A percentile compares a stretch with the other conserved stretches of the same genome.
Conservation (phyloP, 768 basidiomycete species). For the Rhizopogon vesiculosus region DNA sequence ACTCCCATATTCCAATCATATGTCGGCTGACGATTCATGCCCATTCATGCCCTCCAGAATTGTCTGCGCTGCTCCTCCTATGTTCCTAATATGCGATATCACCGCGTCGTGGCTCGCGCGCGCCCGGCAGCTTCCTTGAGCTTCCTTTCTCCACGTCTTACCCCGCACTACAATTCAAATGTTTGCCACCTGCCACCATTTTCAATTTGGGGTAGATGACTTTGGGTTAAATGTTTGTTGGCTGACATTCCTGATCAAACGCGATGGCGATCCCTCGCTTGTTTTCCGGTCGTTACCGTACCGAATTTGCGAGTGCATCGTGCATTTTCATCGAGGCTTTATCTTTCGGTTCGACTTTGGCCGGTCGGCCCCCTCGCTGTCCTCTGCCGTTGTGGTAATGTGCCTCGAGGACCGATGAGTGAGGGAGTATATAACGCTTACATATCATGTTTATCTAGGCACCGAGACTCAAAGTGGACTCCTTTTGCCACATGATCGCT, state of each 20-base stretch:
- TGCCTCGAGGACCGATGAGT: background rate
- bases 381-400: background rate
- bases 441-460: background rate
- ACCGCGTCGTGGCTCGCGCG: conserved; percentile 7
- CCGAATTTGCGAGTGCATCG: background rate
- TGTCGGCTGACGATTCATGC: conserved; percentile 7
- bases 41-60: background rate
- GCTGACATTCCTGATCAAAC: background rate
- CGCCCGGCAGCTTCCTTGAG: background rate
- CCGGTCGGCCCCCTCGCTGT: background rate
- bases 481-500: no score
- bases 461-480: background rate
- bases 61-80: conserved; percentile 12
- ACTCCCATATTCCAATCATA: conserved; percentile 4
- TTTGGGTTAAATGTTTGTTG: background rate
- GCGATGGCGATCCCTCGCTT: background rate
- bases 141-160: background rate
- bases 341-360: background rate
- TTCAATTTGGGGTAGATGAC: background rate
- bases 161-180: conserved; percentile 1
- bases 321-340: background rate
- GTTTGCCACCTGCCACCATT: background rate
- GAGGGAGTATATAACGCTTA: background rate
- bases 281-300: background rate
- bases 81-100: conserved; percentile 17